Evolutionary conservation across 257 asterid species (phyloP).

Genomic region (Capsicum pubescens): DNA sequence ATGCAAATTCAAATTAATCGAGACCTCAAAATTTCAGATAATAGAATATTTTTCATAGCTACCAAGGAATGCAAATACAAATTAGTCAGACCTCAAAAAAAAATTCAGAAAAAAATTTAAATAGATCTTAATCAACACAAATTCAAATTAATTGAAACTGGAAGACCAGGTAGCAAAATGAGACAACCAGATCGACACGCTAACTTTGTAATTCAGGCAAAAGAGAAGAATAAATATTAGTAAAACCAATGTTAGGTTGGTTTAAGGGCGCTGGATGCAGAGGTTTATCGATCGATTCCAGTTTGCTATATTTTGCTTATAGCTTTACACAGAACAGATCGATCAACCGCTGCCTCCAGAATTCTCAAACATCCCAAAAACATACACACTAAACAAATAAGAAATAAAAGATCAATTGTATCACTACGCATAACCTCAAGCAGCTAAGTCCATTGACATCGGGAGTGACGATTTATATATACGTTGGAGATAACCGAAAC

Average conservation of each 20-base stretch:
- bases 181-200: background rate
- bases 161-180: background rate
- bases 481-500: too few relatives aligned
- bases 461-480: too few relatives aligned
- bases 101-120: background rate
- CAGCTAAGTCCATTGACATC: too few relatives aligned
- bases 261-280: constrained; percentile 49
- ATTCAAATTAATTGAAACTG: too few relatives aligned
- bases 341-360: constrained; percentile 56
- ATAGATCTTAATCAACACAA: background rate
- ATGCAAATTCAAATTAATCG: too few relatives aligned
- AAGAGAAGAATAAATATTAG: too few relatives aligned
- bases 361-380: constrained; percentile 32
- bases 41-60: too few relatives aligned
- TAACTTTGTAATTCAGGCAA: too few relatives aligned
- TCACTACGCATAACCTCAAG: too few relatives aligned
- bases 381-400: too few relatives aligned
- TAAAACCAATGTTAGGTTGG: background rate
- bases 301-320: constrained; percentile 16
- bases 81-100: background rate
- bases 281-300: constrained; percentile 53
- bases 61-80: background rate
- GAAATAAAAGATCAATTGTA: too few relatives aligned
- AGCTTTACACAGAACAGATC: constrained; percentile 47
- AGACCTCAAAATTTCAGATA: too few relatives aligned